Percentiles rank a stretch among this genome's conserved stretches.
Evolutionary conservation across 257 asterid genomes (phyloP).

Genomic region (Solanum tarapatanum): DNA sequence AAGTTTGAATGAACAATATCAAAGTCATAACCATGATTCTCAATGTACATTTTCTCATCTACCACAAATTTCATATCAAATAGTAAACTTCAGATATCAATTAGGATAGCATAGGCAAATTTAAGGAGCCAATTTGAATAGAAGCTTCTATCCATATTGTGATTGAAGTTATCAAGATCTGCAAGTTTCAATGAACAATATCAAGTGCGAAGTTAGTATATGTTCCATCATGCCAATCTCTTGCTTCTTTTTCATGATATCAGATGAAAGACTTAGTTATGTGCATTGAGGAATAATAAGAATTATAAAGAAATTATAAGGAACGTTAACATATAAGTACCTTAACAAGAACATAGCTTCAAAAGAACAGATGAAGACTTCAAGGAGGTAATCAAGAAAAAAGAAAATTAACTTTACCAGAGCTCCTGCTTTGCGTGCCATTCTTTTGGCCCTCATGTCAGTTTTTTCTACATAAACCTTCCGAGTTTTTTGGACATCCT

Average conservation of each 20-base stretch:
- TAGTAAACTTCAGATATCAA: neutral
- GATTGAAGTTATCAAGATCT: neutral
- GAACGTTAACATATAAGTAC: neutral
- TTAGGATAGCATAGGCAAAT: neutral
- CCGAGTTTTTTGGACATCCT: conserved; percentile 51
- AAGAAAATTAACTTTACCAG: conserved; percentile 42
- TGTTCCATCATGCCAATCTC: neutral
- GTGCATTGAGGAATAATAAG: neutral
- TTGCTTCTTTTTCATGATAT: neutral
- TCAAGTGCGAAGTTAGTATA: neutral
- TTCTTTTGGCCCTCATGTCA: conserved; percentile 97
- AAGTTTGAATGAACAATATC: neutral
- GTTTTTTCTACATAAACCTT: conserved; percentile 87
- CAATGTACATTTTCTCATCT: neutral
- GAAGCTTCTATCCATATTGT: neutral
- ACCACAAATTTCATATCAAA: neutral
- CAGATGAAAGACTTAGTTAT: neutral
- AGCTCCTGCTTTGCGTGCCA: conserved; percentile 99
- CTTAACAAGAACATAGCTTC: conserved; percentile 1
- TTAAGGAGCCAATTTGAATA: neutral
- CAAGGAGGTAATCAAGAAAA: neutral
- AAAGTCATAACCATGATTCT: neutral
- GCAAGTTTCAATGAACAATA: neutral
- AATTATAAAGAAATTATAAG: neutral
- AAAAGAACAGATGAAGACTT: neutral